A percentile compares a stretch with the other conserved stretches of the same genome.
Evolutionary conservation across 352 stramenopile species (phyloP).

Genomic region (Globisporangium iwayamae): DNA sequence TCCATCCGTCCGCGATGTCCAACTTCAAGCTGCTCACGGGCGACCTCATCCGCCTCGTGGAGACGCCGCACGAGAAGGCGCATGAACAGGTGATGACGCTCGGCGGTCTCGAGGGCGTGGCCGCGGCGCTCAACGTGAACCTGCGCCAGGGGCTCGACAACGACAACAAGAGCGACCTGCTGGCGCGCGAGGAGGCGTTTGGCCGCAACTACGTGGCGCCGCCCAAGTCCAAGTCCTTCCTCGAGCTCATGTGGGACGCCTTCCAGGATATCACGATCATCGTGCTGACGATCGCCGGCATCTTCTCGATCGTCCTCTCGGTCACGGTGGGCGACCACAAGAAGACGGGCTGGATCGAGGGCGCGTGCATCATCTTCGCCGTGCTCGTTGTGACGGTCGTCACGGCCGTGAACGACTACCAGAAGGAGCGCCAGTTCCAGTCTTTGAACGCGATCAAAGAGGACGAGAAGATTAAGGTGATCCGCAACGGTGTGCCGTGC

Average conservation of each 20-base stretch:
- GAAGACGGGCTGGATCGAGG: constrained; percentile 83
- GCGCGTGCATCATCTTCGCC: constrained; percentile 85
- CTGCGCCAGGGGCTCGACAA: constrained; percentile 46
- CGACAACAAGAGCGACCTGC: constrained; percentile 32
- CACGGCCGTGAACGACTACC: constrained; percentile 88
- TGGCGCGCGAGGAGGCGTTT: constrained; percentile 41
- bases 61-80: constrained; percentile 59
- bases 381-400: constrained; percentile 87
- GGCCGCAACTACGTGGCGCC: constrained; percentile 64
- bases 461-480: constrained; percentile 76
- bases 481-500: constrained; percentile 50
- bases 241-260: constrained; percentile 86
- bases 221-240: constrained; percentile 46
- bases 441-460: constrained; percentile 77
- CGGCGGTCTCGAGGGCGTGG: constrained; percentile 50
- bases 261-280: constrained; percentile 90
- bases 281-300: constrained; percentile 81
- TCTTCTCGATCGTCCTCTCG: constrained; percentile 78
- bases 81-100: constrained; percentile 32
- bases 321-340: constrained; percentile 43
- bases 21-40: constrained; percentile 44
- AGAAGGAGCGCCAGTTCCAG: constrained; percentile 89
- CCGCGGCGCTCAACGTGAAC: constrained; percentile 38
- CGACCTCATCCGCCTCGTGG: constrained; percentile 63
- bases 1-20: constrained; percentile 10